Evolutionary conservation across 2,329 filamentous ascomycete genomes (phyloP).

Genomic region (Albifimbria verrucaria): DNA sequence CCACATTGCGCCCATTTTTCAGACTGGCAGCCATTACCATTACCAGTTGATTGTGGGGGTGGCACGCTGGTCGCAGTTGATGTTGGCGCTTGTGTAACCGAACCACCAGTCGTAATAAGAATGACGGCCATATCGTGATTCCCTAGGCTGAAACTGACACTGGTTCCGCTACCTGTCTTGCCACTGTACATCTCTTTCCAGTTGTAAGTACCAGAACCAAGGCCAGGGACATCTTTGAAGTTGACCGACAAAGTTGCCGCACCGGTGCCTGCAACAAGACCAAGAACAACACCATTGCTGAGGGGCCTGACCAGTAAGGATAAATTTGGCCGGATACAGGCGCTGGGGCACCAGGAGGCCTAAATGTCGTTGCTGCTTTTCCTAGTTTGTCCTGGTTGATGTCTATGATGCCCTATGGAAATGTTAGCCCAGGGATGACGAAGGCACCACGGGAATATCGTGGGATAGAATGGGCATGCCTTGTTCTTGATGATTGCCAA

Average conservation of each 20-base stretch:
- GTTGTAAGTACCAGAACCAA: slow-evolving; percentile 32
- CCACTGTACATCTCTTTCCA: slow-evolving; percentile 31
- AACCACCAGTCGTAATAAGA: slow-evolving; percentile 11
- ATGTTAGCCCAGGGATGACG: background rate
- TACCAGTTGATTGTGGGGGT: background rate
- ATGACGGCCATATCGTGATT: slow-evolving; percentile 21
- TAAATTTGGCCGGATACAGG: slow-evolving; percentile 37
- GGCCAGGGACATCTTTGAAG: slow-evolving; percentile 36
- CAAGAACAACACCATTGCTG: slow-evolving; percentile 28
- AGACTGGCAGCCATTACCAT: background rate
- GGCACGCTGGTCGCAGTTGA: background rate
- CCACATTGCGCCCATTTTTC: slow-evolving; percentile 1
- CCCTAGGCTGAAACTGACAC: slow-evolving; percentile 14
- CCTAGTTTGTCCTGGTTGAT: slow-evolving; percentile 24
- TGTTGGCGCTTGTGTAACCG: background rate
- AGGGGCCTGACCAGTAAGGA: slow-evolving; percentile 38
- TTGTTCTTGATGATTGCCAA: slow-evolving; percentile 19
- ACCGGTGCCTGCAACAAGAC: slow-evolving; percentile 35
- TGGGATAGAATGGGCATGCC: background rate
- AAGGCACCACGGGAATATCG: background rate
- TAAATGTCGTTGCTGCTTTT: slow-evolving; percentile 19
- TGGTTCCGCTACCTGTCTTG: slow-evolving; percentile 15
- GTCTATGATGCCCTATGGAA: slow-evolving; percentile 18
- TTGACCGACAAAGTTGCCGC: slow-evolving; percentile 37
- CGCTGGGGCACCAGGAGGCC: slow-evolving; percentile 22